Evolutionary conservation across 2,329 filamentous ascomycete genomes (phyloP), one percentile per base, ranked within the genome.

Genomic region (Beauveria bassiana): DNA sequence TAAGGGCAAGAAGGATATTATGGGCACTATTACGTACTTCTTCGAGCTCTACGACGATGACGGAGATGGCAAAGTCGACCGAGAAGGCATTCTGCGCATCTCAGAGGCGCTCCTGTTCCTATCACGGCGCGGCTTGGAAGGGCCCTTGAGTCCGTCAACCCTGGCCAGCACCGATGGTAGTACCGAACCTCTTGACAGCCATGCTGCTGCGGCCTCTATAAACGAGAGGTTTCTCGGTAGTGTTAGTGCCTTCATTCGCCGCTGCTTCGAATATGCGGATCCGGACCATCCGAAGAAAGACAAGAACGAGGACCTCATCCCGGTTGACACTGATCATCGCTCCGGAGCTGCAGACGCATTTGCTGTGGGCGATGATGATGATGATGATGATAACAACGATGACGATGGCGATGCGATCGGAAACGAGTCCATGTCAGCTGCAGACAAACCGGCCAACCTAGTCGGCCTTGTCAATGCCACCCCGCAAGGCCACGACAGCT

Each of bases 211-310:
- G n/a, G 77, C 80, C 68, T 79, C 90, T 61, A 85, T 87, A 46
- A 95, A 96, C 66, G 95, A 98, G 73, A 85, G 87, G 59, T 98
- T 99, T 70, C 77, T 99, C 28, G 90, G 89, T 64, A 96, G 93
- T 64, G 92, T 99, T 58, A 96, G 91, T 67, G 92, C 92, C 2
- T 99, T 99, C 71, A 99, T 98, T 63, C 84, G 93, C 65, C 85
- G 95, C 63, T 99, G 95, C 74, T 99, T 99, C 66, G 95, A 99
- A 74, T 99, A 99, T 70, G 95, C 95, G 6, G 95, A 99, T 70
- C 93, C 95, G 1, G 93, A 96, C 69, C 88, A 90, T 65, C 86
- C 88, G 1, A 81, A 82, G 71, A 82, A 86, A 63, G 74, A 74
- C 47, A 71, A 74, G 10, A 72, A 74, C 43, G 55, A 58, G 14